These are phyloP conservation scores for Collybiopsis confluens DNA, from an alignment of 768 basidiomycete genomes.

Conservation along the genomic window DNA sequence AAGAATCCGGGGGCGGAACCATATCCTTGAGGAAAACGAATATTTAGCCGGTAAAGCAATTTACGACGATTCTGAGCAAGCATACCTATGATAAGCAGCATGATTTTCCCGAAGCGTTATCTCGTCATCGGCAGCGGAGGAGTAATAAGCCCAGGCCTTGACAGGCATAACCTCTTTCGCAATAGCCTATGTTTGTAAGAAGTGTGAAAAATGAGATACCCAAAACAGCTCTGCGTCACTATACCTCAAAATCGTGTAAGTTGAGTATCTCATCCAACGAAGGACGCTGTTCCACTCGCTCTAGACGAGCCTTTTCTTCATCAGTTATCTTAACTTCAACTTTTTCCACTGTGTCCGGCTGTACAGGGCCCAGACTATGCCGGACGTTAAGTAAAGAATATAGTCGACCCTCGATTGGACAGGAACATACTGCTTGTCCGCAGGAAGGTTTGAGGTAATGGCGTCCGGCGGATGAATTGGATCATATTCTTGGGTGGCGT, in stretches of 20 bases:
- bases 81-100: conserved; percentile 81
- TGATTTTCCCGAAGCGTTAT: conserved; percentile 89
- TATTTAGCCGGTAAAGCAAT: not conserved
- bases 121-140: conserved; percentile 95
- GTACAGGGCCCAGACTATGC: conserved; percentile 65
- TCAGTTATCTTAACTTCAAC: conserved; percentile 61
- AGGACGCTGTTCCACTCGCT: conserved; percentile 60
- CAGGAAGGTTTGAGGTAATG: conserved; percentile 70
- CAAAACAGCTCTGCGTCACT: not conserved
- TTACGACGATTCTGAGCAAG: not conserved
- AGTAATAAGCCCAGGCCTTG: conserved; percentile 96
- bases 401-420: not conserved
- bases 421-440: conserved; percentile 72
- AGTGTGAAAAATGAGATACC: not conserved
- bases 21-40: conserved; percentile 44
- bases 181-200: conserved; percentile 57
- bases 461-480: conserved; percentile 86
- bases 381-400: not conserved
- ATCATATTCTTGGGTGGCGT: conserved; percentile 83
- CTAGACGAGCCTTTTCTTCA: conserved; percentile 66
- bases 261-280: conserved; percentile 77
- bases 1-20: conserved; percentile 88
- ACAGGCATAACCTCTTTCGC: conserved; percentile 77
- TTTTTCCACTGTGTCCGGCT: conserved; percentile 61
- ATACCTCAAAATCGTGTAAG: conserved; percentile 91